Conservation (phyloP, 2,329 filamentous ascomycete species). For the Thermothelomyces thermophilus region DNA sequence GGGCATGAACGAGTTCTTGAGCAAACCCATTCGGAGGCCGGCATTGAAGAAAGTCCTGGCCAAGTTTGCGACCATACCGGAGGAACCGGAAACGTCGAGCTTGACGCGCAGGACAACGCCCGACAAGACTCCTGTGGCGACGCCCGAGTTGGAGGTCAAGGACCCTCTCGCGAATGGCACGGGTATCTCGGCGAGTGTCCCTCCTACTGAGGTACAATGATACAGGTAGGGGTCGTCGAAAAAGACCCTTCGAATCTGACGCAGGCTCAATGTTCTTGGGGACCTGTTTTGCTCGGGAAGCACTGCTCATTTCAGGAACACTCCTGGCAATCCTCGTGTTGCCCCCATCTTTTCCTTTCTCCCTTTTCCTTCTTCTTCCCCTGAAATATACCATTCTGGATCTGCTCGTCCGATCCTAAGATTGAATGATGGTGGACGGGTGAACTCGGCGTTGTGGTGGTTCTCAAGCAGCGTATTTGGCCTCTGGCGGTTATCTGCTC, state of each 20-base stretch:
- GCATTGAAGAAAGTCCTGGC: constrained; percentile 80
- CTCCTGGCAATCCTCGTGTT: too few species aligned
- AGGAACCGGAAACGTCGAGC: constrained; percentile 51
- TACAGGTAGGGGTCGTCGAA: neutral
- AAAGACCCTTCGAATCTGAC: too few species aligned
- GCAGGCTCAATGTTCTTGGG: too few species aligned
- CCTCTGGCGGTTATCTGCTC: too few species aligned
- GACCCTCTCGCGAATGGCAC: constrained; percentile 11
- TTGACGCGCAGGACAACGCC: constrained; percentile 31
- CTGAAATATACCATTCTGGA: neutral
- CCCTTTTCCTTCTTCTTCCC: too few species aligned
- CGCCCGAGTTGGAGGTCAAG: constrained; percentile 10
- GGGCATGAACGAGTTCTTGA: constrained; percentile 86
- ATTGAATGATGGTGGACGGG: neutral
- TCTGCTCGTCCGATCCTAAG: neutral
- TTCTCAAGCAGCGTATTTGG: neutral
- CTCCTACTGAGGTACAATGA: neutral
- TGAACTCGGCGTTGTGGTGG: constrained; percentile 3
- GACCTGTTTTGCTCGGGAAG: too few species aligned
- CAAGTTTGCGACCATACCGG: constrained; percentile 74
- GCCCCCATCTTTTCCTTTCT: neutral
- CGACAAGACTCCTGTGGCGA: constrained; percentile 20
- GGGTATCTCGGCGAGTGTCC: neutral
- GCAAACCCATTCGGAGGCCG: constrained; percentile 70
- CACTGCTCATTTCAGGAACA: too few species aligned